Base-by-base conservation (phyloP, 2,329 filamentous ascomycete species). In the Sporothrix luriei region DNA sequence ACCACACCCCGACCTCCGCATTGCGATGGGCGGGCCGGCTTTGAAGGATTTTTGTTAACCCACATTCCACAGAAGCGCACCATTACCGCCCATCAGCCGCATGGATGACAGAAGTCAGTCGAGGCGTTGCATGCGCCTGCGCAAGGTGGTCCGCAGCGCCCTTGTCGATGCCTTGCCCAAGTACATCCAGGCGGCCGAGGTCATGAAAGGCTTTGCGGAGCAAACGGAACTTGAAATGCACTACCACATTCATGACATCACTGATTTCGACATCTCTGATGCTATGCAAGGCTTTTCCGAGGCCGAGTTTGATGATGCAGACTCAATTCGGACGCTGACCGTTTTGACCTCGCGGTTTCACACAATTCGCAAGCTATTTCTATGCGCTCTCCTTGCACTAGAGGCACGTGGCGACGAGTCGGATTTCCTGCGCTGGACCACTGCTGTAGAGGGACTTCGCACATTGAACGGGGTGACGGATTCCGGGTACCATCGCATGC, bases 71-170 rank as follows among this genome's bases (percentile, higher is more conserved):
- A 96, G 92, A 80, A 97, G 92, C 83, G 90, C 89, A 19, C 94
- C 94, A 29, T 81, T 98, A 48, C 94, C 95, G 7, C 95, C 95
- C n/a, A 91, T 97, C 71, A 96, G 91, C 74, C 88, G 94, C 59
- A 84, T 99, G 43, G 95, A 99, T 78, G 93, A 96, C 74, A 89
- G 89, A 71, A 88, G 88, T 55, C 91, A 96, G 77, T 87, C 84
- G 9, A 87, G 93, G 74, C 90, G 93, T 76, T 99, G 95, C 77
- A 82, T 90, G 72, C 88, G 92, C 72, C 82, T 99, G 49, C 91
- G 95, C 71, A 90, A 89, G 72, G 87, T 87, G n/a, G 83, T 98
- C 7, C 88, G 88, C 67, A 85, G 85, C 61, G 89, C 88, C 71
- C 88, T 97, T 72, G 85, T 85, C 51, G 86, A 90, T 16, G 85